Evolutionary conservation across 2,329 filamentous ascomycete genomes (phyloP).

Genomic region (Fonsecaea pedrosoi): DNA sequence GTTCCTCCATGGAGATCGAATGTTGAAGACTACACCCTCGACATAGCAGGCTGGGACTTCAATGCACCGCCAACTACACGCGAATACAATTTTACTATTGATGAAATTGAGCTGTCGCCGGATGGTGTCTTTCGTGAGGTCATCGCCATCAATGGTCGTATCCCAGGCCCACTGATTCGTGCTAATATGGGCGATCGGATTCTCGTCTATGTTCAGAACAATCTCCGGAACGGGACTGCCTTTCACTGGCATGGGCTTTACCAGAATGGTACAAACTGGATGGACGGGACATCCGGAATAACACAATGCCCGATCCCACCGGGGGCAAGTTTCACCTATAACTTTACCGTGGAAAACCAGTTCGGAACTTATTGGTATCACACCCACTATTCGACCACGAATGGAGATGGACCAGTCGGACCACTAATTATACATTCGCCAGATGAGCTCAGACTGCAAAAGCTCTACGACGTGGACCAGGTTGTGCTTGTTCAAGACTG

Average conservation of each 20-base stretch:
- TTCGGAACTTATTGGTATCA: slow-evolving; percentile 71
- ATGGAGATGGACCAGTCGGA: slow-evolving; percentile 71
- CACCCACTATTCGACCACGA: slow-evolving; percentile 67
- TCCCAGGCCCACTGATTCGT: slow-evolving; percentile 74
- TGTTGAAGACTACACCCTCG: slow-evolving; percentile 62
- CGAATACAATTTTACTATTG: slow-evolving; percentile 61
- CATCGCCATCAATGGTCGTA: slow-evolving; percentile 75
- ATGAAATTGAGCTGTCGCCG: slow-evolving; percentile 61
- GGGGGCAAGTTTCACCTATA: slow-evolving; percentile 68
- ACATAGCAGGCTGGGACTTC: slow-evolving; percentile 61
- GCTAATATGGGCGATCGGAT: slow-evolving; percentile 75
- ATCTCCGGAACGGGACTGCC: slow-evolving; percentile 68
- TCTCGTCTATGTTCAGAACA: slow-evolving; percentile 71
- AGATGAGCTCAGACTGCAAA: slow-evolving; percentile 56
- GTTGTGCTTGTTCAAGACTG: slow-evolving; percentile 74
- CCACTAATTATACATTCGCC: slow-evolving; percentile 69
- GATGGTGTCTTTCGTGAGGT: slow-evolving; percentile 59
- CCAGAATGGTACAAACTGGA: slow-evolving; percentile 75
- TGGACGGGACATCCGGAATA: slow-evolving; percentile 74
- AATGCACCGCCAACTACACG: slow-evolving; percentile 58
- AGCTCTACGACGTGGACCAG: slow-evolving; percentile 65
- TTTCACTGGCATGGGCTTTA: slow-evolving; percentile 81
- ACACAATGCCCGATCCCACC: slow-evolving; percentile 73
- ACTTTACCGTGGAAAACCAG: slow-evolving; percentile 65
- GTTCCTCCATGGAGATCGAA: slow-evolving; percentile 16